A percentile compares a stretch with the other conserved stretches of the same genome.
phyloP scores from a whole-genome alignment of 78 protist genomes.

The slime mould (Dictyostelium discoideum) region DNA sequence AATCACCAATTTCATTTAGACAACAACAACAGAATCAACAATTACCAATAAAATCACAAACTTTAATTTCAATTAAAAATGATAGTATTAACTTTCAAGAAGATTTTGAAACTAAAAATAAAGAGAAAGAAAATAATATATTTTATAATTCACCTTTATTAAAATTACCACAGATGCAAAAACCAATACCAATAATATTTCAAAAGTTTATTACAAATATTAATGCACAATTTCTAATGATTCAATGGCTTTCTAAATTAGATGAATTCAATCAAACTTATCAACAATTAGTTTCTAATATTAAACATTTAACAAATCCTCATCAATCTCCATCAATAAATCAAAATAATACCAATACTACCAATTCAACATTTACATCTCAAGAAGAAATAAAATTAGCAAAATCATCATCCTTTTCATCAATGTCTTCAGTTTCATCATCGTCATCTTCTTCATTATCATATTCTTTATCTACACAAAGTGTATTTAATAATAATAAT shows the following conservation, averaged over 20 bases:
- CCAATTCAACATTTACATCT: no score
- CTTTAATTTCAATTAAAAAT: constrained; percentile 5
- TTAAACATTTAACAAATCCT: background rate
- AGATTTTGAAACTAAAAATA: constrained; percentile 47
- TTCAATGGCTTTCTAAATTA: constrained; percentile 7
- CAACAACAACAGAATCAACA: background rate
- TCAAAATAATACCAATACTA: no score
- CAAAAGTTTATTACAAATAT: background rate
- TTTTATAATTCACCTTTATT: background rate
- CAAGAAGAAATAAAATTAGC: background rate
- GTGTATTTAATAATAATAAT: background rate
- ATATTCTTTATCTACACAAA: background rate
- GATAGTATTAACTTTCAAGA: constrained; percentile 6
- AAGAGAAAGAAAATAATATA: background rate
- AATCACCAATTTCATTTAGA: background rate
- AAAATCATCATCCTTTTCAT: background rate
- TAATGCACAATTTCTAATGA: background rate
- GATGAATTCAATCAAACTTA: background rate
- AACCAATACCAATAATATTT: constrained; percentile 7
- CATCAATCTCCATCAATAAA: constrained; percentile 4
- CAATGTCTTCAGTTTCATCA: constrained; percentile 3
- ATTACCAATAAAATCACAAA: background rate
- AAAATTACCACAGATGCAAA: constrained; percentile 7
- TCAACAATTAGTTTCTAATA: background rate
- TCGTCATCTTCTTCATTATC: background rate